These are phyloP conservation scores for Vigna angularis DNA, from an alignment of 306 rosid genomes.

Conservation along the genomic window DNA sequence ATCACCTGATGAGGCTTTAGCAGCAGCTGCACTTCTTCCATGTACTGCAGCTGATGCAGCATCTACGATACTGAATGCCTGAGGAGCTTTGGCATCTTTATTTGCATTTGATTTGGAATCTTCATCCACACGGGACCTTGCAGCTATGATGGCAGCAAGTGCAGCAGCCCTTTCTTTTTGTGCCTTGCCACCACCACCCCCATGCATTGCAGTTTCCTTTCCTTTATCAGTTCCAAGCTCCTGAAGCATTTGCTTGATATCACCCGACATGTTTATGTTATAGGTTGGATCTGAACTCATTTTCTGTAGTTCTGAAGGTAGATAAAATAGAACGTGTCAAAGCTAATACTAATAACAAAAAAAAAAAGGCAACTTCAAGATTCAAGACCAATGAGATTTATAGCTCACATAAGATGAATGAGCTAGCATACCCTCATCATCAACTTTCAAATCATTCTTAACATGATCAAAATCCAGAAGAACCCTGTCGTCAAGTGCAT, in stretches of 20 bases:
- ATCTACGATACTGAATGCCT: slow-evolving; percentile 90
- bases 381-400: slow-evolving; percentile 32
- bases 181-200: slow-evolving; percentile 99
- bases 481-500: slow-evolving; percentile 80
- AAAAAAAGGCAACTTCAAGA: slow-evolving; percentile 28
- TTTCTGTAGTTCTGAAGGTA: slow-evolving; percentile 70
- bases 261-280: slow-evolving; percentile 88
- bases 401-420: slow-evolving; percentile 35
- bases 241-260: slow-evolving; percentile 89
- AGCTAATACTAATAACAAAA: slow-evolving; percentile 29
- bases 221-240: slow-evolving; percentile 98
- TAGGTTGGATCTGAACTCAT: slow-evolving; percentile 76
- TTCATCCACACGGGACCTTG: slow-evolving; percentile 80
- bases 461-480: slow-evolving; percentile 94
- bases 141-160: slow-evolving; percentile 85
- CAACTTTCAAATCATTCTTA: slow-evolving; percentile 77
- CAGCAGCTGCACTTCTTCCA: slow-evolving; percentile 97
- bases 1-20: slow-evolving; percentile 85
- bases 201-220: slow-evolving; percentile 88
- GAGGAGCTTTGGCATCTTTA: slow-evolving; percentile 64
- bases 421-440: slow-evolving; percentile 80
- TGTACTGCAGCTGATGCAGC: slow-evolving; percentile 99
- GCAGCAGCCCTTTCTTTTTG: slow-evolving; percentile 96
- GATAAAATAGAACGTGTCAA: slow-evolving; percentile 38
- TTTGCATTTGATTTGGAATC: slow-evolving; percentile 66